Conservation (phyloP, 495 filamentous ascomycete genomes). For the Penicillium waksmanii region DNA sequence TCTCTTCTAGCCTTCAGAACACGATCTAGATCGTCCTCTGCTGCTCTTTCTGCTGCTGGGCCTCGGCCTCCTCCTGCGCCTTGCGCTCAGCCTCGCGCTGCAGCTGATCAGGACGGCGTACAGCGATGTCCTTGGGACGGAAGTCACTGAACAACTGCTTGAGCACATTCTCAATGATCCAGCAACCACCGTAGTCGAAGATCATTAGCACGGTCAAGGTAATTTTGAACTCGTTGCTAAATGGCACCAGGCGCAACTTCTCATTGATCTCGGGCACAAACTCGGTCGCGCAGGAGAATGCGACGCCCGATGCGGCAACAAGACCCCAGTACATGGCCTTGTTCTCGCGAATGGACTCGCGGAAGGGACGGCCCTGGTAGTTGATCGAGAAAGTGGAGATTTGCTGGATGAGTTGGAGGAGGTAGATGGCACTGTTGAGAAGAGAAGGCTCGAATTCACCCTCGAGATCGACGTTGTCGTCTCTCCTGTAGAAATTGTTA, state of each 20-base stretch:
- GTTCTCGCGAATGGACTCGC: constrained; percentile 94
- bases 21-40: constrained; percentile 35
- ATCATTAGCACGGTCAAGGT: constrained; percentile 86
- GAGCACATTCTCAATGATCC: constrained; percentile 82
- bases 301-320: constrained; percentile 81
- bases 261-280: constrained; percentile 95
- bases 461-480: constrained; percentile 82
- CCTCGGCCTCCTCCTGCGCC: constrained; percentile 59
- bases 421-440: constrained; percentile 95
- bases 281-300: constrained; percentile 95
- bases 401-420: constrained; percentile 97
- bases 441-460: constrained; percentile 93
- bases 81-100: constrained; percentile 71
- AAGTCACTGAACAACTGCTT: constrained; percentile 91
- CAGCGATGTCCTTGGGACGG: constrained; percentile 90
- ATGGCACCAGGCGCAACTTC: constrained; percentile 91
- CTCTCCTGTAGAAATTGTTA: constrained; percentile 57
- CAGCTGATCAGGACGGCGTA: constrained; percentile 85
- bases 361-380: constrained; percentile 98
- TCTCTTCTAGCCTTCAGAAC: constrained; percentile 12
- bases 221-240: constrained; percentile 84
- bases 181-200: constrained; percentile 88
- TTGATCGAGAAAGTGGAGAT: constrained; percentile 99
- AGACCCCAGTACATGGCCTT: constrained; percentile 98
- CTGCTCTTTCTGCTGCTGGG: constrained; percentile 58